These are phyloP conservation scores for Tirmania nivea DNA, from an alignment of 495 filamentous ascomycete species.

Conservation along the genomic window DNA sequence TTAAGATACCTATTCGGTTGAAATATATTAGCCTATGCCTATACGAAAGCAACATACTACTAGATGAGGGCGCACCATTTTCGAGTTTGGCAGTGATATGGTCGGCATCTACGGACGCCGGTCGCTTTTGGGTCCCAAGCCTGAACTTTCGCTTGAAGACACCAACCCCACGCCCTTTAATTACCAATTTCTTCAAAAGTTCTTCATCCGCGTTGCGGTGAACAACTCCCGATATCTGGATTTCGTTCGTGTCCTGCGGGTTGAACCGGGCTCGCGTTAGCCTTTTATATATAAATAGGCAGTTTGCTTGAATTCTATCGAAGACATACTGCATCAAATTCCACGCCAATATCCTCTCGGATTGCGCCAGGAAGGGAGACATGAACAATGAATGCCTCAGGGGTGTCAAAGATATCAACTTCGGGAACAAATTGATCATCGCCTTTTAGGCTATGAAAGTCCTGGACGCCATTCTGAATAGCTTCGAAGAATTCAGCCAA, in stretches of 20 bases:
- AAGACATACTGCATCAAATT: slow-evolving; percentile 34
- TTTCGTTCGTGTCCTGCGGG: slow-evolving; percentile 19
- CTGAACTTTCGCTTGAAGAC: slow-evolving; percentile 49
- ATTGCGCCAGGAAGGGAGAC: slow-evolving; percentile 53
- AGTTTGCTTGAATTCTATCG: neutral
- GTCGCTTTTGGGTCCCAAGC: slow-evolving; percentile 28
- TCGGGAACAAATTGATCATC: slow-evolving; percentile 38
- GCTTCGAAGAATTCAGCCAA: too few relatives aligned
- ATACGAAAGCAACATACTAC: slow-evolving; percentile 13
- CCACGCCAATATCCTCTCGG: slow-evolving; percentile 55
- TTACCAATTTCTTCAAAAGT: slow-evolving; percentile 39
- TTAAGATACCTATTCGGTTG: slow-evolving; percentile 33
- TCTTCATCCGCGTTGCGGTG: slow-evolving; percentile 50
- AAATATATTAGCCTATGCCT: slow-evolving; percentile 20
- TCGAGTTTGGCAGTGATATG: slow-evolving; percentile 50
- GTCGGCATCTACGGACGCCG: slow-evolving; percentile 39
- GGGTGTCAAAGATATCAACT: slow-evolving; percentile 51
- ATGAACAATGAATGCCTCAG: slow-evolving; percentile 41
- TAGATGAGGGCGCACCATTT: slow-evolving; percentile 27
- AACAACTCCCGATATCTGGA: slow-evolving; percentile 48
- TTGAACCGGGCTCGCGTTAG: slow-evolving; percentile 25
- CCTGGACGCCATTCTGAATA: neutral
- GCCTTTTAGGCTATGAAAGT: slow-evolving; percentile 9
- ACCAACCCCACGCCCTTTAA: slow-evolving; percentile 47
- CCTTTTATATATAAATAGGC: neutral